Evolutionary conservation across 345 rosid species (phyloP), one percentile per base, ranked within the genome.

Genomic region (Arabis alpina): DNA sequence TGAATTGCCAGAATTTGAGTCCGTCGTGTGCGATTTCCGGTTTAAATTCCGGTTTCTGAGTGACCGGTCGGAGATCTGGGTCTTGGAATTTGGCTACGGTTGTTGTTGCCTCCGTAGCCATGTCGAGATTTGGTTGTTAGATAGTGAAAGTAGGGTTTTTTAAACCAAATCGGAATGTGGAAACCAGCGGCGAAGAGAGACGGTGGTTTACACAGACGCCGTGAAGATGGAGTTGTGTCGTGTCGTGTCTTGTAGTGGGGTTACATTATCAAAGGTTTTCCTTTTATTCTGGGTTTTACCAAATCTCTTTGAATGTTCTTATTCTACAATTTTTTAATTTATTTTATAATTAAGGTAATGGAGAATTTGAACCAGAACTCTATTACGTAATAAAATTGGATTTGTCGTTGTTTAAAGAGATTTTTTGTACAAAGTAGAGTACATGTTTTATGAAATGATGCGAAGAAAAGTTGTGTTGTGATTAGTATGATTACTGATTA

Each of bases 1-100:
- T 94, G 83, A 84, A 91, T 52, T 94, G 99, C 96, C 97, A 91
- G 77, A 91, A 94, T 11, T 77, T 82, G 44, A 94, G 94, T 16
- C 98, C 99, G 42, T 92, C 96, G 54, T 87, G 96, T 5, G 76
- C 42, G 43, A 71, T 50, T 43, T 90, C 92, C 2, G 87, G 79
- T 55, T 49, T 80, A 55, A 82, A 78, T 28, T 86, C 88, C 11
- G 82, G 68, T 6, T 78, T 40, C 3, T 34, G 77, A 5, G 83
- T 45, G 41, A 73, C 48, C 0, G 80, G 23, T 39, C 80, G 84
- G 70, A 76, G 86, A 47, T 85, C 76, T n/a, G 91, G 62, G 0
- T 71, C 76, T 23, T 76, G 68, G 64, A 76, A 76, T 45, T 76
- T 76, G 52, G 76, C 15, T 1, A 50, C 72, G 79, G 79, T 28